Base-by-base conservation (phyloP, 2,329 filamentous ascomycete genomes). In the Simplicillium sp. region DNA sequence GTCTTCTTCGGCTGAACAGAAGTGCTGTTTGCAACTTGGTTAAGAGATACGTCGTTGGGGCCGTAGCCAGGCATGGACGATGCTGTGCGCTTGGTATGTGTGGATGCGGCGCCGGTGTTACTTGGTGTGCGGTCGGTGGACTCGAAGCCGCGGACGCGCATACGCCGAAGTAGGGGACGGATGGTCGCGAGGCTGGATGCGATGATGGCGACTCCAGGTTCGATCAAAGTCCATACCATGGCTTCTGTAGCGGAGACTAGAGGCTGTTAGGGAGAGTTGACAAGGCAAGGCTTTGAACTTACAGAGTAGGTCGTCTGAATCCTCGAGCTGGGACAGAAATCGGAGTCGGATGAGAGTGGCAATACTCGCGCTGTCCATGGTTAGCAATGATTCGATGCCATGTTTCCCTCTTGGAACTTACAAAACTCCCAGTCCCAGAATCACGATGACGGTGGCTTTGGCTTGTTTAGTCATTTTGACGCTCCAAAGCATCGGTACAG, bases 161-260 rank as follows among this genome's bases (percentile, higher is more conserved):
- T 60, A n/a, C 59, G 57, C 29, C 71, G 68, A 29, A 77, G 64
- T 1, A 77, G 61, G 4, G 73, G 73, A 3, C 72, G 67, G 28
- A 76, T 71, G 5, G 73, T 77, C 16, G 69, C 70, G 11, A 76
- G 58, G 44, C 69, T 73, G 2, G 72, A 67, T 11, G 73, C 73
- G 18, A 70, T 54, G 36, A 76, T 77, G 44, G 71, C 72, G 16
- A 76, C 65, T 6, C 71, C 72, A 2, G 72, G 71, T 49, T 77
- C 73, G 40, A 76, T 59, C n/a, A 76, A 56, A 9, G 70, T 75
- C 73, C 73, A 77, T 7, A 75, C 61, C 65, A 73, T 71, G 29
- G 71, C 65, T 44, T 73, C 60, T 4, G 71, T 75, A 16, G 64
- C 68, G 39, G 63, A 61, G 50, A 62, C 70, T 73, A 36, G 14